Evolutionary conservation across 495 filamentous ascomycete species (phyloP).

Genomic region (Letharia columbiana): DNA sequence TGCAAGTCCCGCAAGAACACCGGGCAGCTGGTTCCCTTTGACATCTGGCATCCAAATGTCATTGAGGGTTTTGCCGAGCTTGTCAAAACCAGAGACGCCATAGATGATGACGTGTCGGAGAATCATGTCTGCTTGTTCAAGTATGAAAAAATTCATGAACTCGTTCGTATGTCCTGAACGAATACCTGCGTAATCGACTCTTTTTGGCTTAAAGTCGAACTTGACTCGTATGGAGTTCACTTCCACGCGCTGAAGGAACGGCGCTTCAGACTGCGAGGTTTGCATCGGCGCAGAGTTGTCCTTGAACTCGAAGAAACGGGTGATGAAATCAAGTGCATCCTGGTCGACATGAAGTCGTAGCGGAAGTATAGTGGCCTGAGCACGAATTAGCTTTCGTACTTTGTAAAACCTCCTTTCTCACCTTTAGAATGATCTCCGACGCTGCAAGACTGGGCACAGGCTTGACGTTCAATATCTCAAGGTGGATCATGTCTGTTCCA

Average conservation of each 20-base stretch:
- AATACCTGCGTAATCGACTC: slow-evolving; percentile 87
- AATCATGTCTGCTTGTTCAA: slow-evolving; percentile 81
- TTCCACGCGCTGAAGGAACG: slow-evolving; percentile 86
- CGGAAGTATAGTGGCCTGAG: slow-evolving; percentile 67
- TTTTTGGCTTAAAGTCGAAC: slow-evolving; percentile 96
- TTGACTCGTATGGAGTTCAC: slow-evolving; percentile 73
- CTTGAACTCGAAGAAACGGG: slow-evolving; percentile 94
- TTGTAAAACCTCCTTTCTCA: slow-evolving; percentile 26
- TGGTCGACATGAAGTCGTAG: slow-evolving; percentile 93
- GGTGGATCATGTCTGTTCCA: slow-evolving; percentile 77
- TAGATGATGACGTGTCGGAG: slow-evolving; percentile 86
- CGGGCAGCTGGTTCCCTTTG: slow-evolving; percentile 79
- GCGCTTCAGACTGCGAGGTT: slow-evolving; percentile 52
- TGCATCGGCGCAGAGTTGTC: slow-evolving; percentile 53
- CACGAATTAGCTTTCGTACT: slow-evolving; percentile 22
- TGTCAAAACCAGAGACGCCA: slow-evolving; percentile 82
- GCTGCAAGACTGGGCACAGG: slow-evolving; percentile 77
- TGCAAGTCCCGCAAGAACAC: slow-evolving; percentile 81
- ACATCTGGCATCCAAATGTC: slow-evolving; percentile 98
- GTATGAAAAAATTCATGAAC: slow-evolving; percentile 97
- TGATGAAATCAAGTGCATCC: slow-evolving; percentile 95
- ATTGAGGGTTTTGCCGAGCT: slow-evolving; percentile 77
- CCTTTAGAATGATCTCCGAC: slow-evolving; percentile 81
- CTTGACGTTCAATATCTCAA: slow-evolving; percentile 79
- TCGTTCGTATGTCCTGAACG: slow-evolving; percentile 97